phyloP scores from a whole-genome alignment of 495 filamentous ascomycete species.

The Bacidia gigantensis region DNA sequence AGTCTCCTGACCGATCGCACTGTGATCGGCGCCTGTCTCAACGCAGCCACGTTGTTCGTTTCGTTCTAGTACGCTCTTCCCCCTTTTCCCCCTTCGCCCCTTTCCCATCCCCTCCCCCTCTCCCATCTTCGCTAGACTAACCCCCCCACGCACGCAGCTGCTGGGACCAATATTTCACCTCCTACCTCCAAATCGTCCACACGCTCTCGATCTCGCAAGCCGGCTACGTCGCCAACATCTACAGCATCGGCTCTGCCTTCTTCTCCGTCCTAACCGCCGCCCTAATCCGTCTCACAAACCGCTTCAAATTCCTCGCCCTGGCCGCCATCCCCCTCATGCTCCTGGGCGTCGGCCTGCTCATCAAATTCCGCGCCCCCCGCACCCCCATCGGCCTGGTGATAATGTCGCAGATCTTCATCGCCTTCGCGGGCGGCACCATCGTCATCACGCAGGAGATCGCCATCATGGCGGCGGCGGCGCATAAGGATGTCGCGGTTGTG shows the following conservation, averaged over 20 bases:
- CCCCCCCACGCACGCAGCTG: too few species aligned
- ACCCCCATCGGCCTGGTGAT: slow-evolving; percentile 43
- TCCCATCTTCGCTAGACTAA: too few species aligned
- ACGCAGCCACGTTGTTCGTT: slow-evolving; percentile 42
- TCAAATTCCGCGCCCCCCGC: slow-evolving; percentile 55
- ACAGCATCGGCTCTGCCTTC: slow-evolving; percentile 55
- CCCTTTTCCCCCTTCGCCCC: too few species aligned
- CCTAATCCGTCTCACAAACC: slow-evolving; percentile 40
- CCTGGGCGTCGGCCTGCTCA: slow-evolving; percentile 53
- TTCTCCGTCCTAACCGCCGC: slow-evolving; percentile 42
- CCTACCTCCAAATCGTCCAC: slow-evolving; percentile 62
- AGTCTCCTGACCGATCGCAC: slow-evolving; percentile 49
- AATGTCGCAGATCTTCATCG: slow-evolving; percentile 71
- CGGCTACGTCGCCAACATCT: slow-evolving; percentile 53
- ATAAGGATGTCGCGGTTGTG: slow-evolving; percentile 52
- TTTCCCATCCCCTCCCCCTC: too few species aligned
- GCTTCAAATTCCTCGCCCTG: slow-evolving; percentile 43
- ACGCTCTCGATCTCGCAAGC: slow-evolving; percentile 40
- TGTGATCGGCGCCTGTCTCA: slow-evolving; percentile 46
- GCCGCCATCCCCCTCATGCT: slow-evolving; percentile 50
- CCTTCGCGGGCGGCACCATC: slow-evolving; percentile 50
- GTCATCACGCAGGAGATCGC: slow-evolving; percentile 53
- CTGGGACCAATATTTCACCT: slow-evolving; percentile 54
- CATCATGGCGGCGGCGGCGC: slow-evolving; percentile 49
- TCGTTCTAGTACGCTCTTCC: too few species aligned